Evolutionary conservation across 2,329 filamentous ascomycete species (phyloP).

Genomic region (Zelopaecilomyces penicillatus): DNA sequence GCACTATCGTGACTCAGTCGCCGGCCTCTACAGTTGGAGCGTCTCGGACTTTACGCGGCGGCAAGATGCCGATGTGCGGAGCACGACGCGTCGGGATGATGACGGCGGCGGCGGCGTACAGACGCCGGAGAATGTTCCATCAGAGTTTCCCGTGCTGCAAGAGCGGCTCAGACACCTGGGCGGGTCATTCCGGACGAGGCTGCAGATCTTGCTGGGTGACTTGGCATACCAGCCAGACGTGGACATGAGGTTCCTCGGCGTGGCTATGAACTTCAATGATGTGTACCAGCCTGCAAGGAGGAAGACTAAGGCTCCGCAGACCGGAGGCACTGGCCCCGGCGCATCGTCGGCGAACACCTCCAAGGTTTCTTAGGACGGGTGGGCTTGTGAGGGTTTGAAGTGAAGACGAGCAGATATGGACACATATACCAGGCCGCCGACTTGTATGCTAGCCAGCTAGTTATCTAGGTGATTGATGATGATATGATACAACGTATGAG

Average conservation of each 20-base stretch:
- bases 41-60: slow-evolving; percentile 87
- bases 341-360: slow-evolving; percentile 16
- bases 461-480: too few species aligned
- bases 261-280: slow-evolving; percentile 99
- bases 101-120: slow-evolving; percentile 19
- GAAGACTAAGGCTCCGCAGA: slow-evolving; percentile 38
- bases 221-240: slow-evolving; percentile 87
- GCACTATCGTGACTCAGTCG: slow-evolving; percentile 83
- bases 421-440: too few species aligned
- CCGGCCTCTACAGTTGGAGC: slow-evolving; percentile 88
- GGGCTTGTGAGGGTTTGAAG: too few species aligned
- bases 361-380: slow-evolving; percentile 12
- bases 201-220: slow-evolving; percentile 81
- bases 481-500: too few species aligned
- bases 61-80: slow-evolving; percentile 75
- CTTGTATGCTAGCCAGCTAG: too few species aligned
- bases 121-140: slow-evolving; percentile 47
- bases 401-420: too few species aligned
- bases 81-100: slow-evolving; percentile 44
- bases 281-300: slow-evolving; percentile 74
- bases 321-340: slow-evolving; percentile 12
- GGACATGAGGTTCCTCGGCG: slow-evolving; percentile 90
- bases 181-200: slow-evolving; percentile 64
- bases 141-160: slow-evolving; percentile 65
- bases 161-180: slow-evolving; percentile 65